Evolutionary conservation across 2,329 filamentous ascomycete species (phyloP), one percentile per base, ranked within the genome.

Genomic region (Davidsoniella eucalypti): DNA sequence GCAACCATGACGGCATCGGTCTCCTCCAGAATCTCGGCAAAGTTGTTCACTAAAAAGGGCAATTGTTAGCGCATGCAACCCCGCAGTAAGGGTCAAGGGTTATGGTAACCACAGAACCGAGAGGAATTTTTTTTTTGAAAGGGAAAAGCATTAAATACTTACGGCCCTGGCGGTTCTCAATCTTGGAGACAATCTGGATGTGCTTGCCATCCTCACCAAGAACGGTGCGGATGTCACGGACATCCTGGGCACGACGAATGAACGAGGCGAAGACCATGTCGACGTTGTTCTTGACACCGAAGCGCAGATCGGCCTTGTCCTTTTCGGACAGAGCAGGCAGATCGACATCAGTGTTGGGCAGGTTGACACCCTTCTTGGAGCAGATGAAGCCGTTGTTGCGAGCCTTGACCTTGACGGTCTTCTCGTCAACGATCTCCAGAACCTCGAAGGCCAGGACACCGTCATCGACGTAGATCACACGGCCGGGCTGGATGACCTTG

Each of bases 1-100:
- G 92, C 92, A 59, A 98, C 92, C 92, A 98, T 98, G 73, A 98
- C 88, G 76, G 92, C 92, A 67, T 98, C 92, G 5, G 92, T 96
- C 72, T 88, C 87, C 64, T 79, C 76, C 54, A 98, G 80, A 62
- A 98, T 98, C 72, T 96, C 90, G 60, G 84, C 81, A 68, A 98
- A 98, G 78, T 98, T 98, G 82, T 98, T 96, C 57, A 98, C 47
- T 53, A 45, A 29, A 51, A 33, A 47, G 8, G 43, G 39, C 16
- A 50, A 23, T 4, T 51, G 49, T 53, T 51, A 53, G 49, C 47
- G 42, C n/a, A 21, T 23, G n/a, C 26, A 16, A 8, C 16, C n/a
- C 23, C 12, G 14, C 29, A 26, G 16, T 14, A 33, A 16, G 38
- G 39, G 36, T 44, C 10, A 14, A 46, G 49, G 49, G 42, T 45